phyloP scores from a whole-genome alignment of 148 eudicot genomes.

The Cornus suecica region DNA sequence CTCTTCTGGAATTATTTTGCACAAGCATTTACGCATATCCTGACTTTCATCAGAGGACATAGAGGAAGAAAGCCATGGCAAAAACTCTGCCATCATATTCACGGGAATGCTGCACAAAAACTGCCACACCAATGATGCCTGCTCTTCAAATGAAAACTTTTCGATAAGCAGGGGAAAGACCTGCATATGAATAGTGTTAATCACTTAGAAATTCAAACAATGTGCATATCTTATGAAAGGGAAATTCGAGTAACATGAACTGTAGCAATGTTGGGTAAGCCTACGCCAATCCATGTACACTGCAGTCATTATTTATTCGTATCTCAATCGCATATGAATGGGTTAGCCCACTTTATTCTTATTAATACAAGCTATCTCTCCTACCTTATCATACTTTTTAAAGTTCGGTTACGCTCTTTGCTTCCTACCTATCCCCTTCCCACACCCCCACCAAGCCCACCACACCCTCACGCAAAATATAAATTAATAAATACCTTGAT shows the following conservation, averaged over 20 bases:
- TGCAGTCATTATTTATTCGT: no score
- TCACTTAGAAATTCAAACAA: not conserved
- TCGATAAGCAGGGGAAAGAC: conserved; percentile 92
- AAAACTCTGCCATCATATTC: conserved; percentile 96
- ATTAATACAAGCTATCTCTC: no score
- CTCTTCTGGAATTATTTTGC: conserved; percentile 83
- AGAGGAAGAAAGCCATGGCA: conserved; percentile 96
- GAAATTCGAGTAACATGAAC: not conserved
- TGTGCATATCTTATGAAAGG: not conserved
- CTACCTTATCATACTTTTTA: no score
- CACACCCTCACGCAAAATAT: no score
- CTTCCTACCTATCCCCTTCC: no score
- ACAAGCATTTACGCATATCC: conserved; percentile 86
- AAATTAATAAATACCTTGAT: no score
- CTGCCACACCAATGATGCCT: conserved; percentile 91
- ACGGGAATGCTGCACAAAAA: conserved; percentile 97
- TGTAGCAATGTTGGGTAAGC: not conserved
- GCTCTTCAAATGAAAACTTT: conserved; percentile 95
- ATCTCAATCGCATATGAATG: no score
- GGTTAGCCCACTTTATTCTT: no score
- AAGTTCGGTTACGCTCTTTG: no score
- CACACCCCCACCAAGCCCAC: no score
- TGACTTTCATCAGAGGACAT: conserved; percentile 75
- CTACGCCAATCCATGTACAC: not conserved
- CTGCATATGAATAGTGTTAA: no score